Base-by-base conservation (phyloP, 768 basidiomycete species). In the Phaffia australis region DNA sequence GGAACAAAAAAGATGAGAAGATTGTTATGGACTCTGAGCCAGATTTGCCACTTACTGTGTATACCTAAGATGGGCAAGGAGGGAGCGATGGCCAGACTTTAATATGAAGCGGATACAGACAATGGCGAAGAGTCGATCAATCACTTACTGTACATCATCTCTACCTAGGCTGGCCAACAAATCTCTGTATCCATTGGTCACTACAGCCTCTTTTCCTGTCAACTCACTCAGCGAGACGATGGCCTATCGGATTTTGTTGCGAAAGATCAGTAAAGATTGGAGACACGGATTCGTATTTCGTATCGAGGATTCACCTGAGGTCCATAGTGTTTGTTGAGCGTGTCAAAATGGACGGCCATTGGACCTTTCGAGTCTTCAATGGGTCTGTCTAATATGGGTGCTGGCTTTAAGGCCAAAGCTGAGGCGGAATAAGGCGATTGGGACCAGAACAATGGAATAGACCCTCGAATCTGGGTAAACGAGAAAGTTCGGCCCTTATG, bases 371-470 rank as follows among this genome's bases (percentile, higher is more conserved):
- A 84, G 74, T 92, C 87, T 7, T 79, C 80, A 60, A 83, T 82
- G 0, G 89, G 89, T 58, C 86, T 78, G 71, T 92, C 87, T 42
- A 95, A 80, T 8, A 85, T 77, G 0, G 93, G 93, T 1, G 88
- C 84, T 3, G 93, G 93, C 74, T 93, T 95, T 66, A 95, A 79
- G 46, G 85, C 84, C 75, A 87, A 86, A 23, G 89, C 87, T 72
- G 94, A 91, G 5, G 85, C 50, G 46, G 85, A 85, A 75, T 87
- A 86, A 25, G 90, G 87, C 2, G 83, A 82, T 73, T 97, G 93
- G 4, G 85, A 87, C 93, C 93, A 97, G 74, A 85, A 93, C 30
- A 97, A 79, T 1, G 93, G 93, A 66, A 97, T 89, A 32, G 93
- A 97, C 23, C 93, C 95, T 71, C 95, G 81, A 62, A 89, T 82